phyloP scores from a whole-genome alignment of 345 rosid genomes.

The Kernera saxatilis region DNA sequence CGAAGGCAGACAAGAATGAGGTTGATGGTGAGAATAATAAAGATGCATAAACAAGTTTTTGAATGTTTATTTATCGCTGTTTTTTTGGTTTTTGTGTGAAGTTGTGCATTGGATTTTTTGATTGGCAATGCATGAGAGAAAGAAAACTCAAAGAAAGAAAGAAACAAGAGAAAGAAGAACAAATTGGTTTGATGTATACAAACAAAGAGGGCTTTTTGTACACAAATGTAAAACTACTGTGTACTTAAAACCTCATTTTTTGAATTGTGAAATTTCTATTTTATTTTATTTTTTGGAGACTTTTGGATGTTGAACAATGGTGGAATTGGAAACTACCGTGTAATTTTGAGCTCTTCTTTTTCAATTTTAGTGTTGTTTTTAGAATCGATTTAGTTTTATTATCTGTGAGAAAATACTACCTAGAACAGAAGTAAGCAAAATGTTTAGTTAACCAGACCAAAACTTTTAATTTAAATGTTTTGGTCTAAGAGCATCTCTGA shows the following conservation, averaged over 20 bases:
- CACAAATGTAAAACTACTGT: constrained; percentile 12
- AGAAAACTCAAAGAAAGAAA: constrained; percentile 1
- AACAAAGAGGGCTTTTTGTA: constrained; percentile 9
- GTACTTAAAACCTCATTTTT: constrained; percentile 10
- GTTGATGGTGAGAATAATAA: constrained; percentile 13
- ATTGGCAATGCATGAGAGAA: constrained; percentile 12
- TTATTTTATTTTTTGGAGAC: background rate
- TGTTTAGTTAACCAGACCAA: no score
- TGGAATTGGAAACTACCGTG: no score
- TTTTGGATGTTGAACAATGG: background rate
- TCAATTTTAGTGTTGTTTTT: no score
- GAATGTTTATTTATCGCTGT: background rate
- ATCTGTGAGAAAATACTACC: no score
- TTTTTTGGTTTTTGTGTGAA: constrained; percentile 10
- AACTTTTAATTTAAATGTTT: no score
- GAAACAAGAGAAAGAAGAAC: background rate
- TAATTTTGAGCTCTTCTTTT: no score
- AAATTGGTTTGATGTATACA: constrained; percentile 11
- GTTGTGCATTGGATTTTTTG: constrained; percentile 21
- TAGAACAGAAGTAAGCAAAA: no score
- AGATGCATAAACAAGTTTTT: constrained; percentile 17
- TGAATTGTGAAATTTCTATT: constrained; percentile 9
- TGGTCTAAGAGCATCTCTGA: no score
- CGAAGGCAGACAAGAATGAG: constrained; percentile 8
- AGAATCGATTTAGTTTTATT: no score